Conservation (phyloP, 2,329 filamentous ascomycete species). For the Waltergamsia citrina region DNA sequence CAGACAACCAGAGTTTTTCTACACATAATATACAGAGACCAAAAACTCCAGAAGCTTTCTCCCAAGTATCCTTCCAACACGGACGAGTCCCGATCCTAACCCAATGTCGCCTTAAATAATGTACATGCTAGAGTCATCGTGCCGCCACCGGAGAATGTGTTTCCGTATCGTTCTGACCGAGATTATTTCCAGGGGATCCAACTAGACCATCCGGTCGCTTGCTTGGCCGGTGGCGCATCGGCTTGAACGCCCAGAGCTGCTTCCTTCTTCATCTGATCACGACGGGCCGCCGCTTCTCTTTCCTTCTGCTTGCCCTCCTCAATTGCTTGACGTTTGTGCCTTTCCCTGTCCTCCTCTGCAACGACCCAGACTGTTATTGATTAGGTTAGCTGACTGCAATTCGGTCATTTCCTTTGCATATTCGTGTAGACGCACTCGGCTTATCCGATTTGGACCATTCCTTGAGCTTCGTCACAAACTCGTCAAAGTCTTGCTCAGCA, state of each 20-base stretch:
- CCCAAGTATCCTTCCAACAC: no score
- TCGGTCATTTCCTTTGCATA: not conserved
- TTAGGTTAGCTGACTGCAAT: conserved; percentile 7
- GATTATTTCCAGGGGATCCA: conserved; percentile 4
- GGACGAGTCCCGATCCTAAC: no score
- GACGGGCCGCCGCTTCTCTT: conserved; percentile 30
- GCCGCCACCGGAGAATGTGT: no score
- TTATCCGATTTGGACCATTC: conserved; percentile 86
- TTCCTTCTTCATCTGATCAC: conserved; percentile 40
- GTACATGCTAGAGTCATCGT: no score
- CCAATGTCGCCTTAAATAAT: no score
- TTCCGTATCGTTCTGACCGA: no score
- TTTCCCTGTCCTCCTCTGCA: conserved; percentile 36
- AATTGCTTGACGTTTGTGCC: conserved; percentile 25
- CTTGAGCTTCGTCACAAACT: conserved; percentile 78
- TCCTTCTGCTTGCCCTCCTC: conserved; percentile 24
- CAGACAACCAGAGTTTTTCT: no score
- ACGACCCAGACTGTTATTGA: conserved; percentile 36
- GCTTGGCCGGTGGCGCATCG: not conserved
- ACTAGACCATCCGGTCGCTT: conserved; percentile 1
- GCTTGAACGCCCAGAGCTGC: conserved; percentile 23
- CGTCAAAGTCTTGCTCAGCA: conserved; percentile 77
- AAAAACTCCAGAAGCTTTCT: no score
- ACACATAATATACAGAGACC: no score
- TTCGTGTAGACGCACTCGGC: conserved; percentile 56